Base-by-base conservation (phyloP, 352 stramenopile species). In the Plasmopara viticola region DNA sequence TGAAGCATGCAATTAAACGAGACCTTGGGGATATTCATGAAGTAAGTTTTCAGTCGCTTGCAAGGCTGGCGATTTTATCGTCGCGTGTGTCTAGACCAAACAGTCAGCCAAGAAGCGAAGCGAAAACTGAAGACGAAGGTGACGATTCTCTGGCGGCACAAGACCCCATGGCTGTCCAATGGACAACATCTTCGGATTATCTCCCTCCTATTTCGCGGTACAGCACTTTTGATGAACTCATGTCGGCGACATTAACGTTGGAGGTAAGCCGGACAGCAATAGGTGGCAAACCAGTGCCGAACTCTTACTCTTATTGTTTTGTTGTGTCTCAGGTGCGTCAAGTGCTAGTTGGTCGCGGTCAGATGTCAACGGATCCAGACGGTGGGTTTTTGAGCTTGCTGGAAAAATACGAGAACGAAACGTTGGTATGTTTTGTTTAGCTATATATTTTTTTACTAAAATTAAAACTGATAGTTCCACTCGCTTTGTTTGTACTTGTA, bases 201-300 rank as follows among this genome's bases (percentile, higher is more conserved):
- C 42, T 94, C 6, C 84, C 84, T 5, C 64, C 81, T 8, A 95
- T 95, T 54, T 94, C 81, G 17, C 78, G 84, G 0, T 92, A 94
- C 64, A 91, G 81, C 53, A 95, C 84, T 29, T 95, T 95, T 37
- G 84, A 95, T 69, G 84, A 95, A 64, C 70, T 93, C 47, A 95
- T 95, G 81, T 94, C 83, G 9, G 84, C 84, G 10, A 95, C 84
- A 12, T 51, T 95, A 39, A 95, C 84, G 13, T 64, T 95, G 8
- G 84, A 95, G 69, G 78, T 86, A 62, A 53, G 60, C n/a, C 14
- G 13, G 40, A 49, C 31, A 2, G 10, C 10, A 35, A 25, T 25
- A 25, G 20, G 20, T 25, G 20, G 20, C 20, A 25, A 25, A 25
- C 20, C 20, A 25, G 20, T 25, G 20, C 20, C 3, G 20, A 3